Evolutionary conservation across 139 green algal genomes (phyloP), one percentile per base, ranked within the genome.

Genomic region (Chlorella sorokiniana): DNA sequence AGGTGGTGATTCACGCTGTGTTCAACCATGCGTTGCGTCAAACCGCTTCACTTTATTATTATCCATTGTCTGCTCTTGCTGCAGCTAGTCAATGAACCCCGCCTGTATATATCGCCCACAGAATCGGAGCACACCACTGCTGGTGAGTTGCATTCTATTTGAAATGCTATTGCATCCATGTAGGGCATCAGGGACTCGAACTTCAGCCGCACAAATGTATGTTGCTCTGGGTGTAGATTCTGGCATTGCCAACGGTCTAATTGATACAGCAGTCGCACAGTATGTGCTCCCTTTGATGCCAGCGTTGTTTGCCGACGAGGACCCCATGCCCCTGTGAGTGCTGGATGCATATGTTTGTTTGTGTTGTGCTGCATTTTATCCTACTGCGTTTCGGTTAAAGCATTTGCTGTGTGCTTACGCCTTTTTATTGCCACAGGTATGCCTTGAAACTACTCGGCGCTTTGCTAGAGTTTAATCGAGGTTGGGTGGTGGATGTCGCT

Each of bases 271-370:
- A n/a, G 79, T 95, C 67, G 35, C 52, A 29, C 33, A 84, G 63
- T 79, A 92, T 69, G 82, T 98, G 25, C 86, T 98, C 54, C 93
- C 94, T 11, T 84, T 96, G 75, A 89, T 96, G 75, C 92, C 92
- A 6, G 80, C 68, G 54, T 89, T 98, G 85, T 85, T 98, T 54
- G 48, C 73, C 1, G 92, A 96, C 42, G 89, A 96, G 77, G 92
- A 95, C 75, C 95, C 95, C 59, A 96, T 98, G 85, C 95, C 95
- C 1, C 87, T 98, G 68, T 78, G 71, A 78, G 71, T 45, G 42
- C 25, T 44, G 45, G 3, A 27, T 41, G 44, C 7, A 4, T 45
- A 7, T n/a, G n/a, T 27, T 8, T 23, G 31, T 16, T 14, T 41
- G 63, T 3, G 25, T 10, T 70, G 63, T 44, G 1, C 11, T 51